Conservation (phyloP, 139 green algal genomes). For the Volvox reticuliferus region DNA sequence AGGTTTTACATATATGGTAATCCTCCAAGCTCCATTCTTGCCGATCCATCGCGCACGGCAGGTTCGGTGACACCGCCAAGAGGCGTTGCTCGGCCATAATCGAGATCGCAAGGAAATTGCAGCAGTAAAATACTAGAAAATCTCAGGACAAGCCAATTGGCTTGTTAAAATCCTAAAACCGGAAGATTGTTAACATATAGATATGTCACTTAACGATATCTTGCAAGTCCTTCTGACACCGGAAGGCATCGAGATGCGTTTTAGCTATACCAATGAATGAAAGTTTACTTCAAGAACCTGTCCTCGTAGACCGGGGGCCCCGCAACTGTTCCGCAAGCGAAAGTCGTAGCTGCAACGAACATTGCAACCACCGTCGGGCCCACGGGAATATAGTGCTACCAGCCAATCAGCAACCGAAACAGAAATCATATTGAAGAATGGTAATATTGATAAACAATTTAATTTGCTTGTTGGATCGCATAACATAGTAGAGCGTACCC, state of each 20-base stretch:
- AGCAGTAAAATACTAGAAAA: background rate
- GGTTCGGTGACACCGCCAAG: conserved; percentile 7
- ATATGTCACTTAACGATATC: background rate
- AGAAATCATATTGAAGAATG: background rate
- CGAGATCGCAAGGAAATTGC: background rate
- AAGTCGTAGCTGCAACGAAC: background rate
- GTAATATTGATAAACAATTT: background rate
- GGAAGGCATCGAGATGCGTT: background rate
- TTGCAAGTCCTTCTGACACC: background rate
- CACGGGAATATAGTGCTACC: background rate
- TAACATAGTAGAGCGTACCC: too few species aligned
- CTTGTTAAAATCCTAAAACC: background rate
- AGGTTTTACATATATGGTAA: conserved; percentile 7
- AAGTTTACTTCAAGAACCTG: too few species aligned
- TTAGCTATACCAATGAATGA: too few species aligned
- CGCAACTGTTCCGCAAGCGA: background rate
- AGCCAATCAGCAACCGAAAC: background rate
- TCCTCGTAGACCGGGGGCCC: too few species aligned
- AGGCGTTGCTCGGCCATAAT: conserved; percentile 15
- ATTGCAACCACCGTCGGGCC: background rate
- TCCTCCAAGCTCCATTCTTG: conserved; percentile 34
- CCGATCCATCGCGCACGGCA: conserved; percentile 40
- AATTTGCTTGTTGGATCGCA: too few species aligned
- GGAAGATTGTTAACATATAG: background rate
- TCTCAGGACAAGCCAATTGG: background rate